Evolutionary conservation across 1,284 basidiomycete species (phyloP), one percentile per base, ranked within the genome.

Genomic region (Stygiomarasmius scandens): DNA sequence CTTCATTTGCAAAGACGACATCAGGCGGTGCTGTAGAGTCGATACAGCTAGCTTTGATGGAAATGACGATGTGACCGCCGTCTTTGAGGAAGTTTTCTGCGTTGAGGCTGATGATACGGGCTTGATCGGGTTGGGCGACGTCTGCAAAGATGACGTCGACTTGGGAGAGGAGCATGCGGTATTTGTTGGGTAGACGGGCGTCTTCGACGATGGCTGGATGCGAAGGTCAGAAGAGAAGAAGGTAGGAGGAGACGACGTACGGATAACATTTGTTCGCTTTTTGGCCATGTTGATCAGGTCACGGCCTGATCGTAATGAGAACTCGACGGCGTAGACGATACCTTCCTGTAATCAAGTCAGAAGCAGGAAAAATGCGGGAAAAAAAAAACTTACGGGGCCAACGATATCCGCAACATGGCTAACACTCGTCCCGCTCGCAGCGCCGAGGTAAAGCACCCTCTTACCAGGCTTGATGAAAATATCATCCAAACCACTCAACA

Each of bases 271-370:
- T 63, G 97, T 99, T 61, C 97, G 86, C 79, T 98, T 98, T 81
- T 99, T 98, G 54, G 97, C 96, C 97, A 99, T 99, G 77, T 93
- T 93, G 69, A 99, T 98, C 61, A 99, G 80, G 76, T 99, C 96
- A 77, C 96, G 93, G 48, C 96, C 96, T 60, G 95, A 96, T 66
- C 97, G 89, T 71, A 91, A 85, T 2, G 96, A 98, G 79, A 99
- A 99, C 77, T 99, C 96, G 58, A 99, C 97, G 44, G 96, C 96
- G 74, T 99, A 99, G 11, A 99, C 97, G 60, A 92, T 86, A 58
- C 96, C 96, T 67, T 97, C 95, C 91, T 93, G 64, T 1, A 58
- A 63, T n/a, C 8, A 49, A 52, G 25, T 49, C 38, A 50, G 60
- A 55, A 23, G 16, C 44, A 47, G 51, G 38, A 49, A 53, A 66